Evolutionary conservation across 2,329 filamentous ascomycete genomes (phyloP).

Genomic region (Xylaria sp.): DNA sequence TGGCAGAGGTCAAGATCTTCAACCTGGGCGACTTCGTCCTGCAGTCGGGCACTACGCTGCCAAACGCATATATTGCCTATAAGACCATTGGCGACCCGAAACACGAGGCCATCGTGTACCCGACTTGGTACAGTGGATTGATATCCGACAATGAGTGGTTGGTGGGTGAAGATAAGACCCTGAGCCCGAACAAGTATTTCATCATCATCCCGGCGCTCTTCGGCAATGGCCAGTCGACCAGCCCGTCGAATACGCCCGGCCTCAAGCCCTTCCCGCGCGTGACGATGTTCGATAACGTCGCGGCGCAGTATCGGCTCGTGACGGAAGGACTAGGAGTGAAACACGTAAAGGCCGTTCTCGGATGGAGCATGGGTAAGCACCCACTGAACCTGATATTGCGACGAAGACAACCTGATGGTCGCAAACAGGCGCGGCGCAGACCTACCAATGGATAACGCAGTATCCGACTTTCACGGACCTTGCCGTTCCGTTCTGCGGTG

Average conservation of each 20-base stretch:
- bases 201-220: conserved; percentile 66
- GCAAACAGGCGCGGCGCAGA: conserved; percentile 52
- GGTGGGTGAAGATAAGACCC: conserved; percentile 57
- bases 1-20: conserved; percentile 32
- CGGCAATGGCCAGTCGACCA: conserved; percentile 63
- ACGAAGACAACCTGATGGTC: background rate
- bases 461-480: conserved; percentile 62
- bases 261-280: conserved; percentile 56
- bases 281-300: conserved; percentile 64
- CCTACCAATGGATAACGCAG: conserved; percentile 59
- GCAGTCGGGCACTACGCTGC: conserved; percentile 57
- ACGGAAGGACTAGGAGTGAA: conserved; percentile 56
- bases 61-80: conserved; percentile 65
- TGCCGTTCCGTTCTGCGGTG: conserved; percentile 60
- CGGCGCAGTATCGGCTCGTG: conserved; percentile 60
- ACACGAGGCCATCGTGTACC: conserved; percentile 66
- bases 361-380: conserved; percentile 57
- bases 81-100: conserved; percentile 64
- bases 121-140: conserved; percentile 61
- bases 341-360: conserved; percentile 57
- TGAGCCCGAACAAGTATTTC: conserved; percentile 51
- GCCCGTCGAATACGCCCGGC: conserved; percentile 55
- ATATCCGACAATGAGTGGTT: conserved; percentile 74
- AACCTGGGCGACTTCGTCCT: conserved; percentile 62
- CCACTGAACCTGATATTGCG: background rate